Evolutionary conservation across 768 basidiomycete species (phyloP).

Genomic region (Tricholoma sp.): DNA sequence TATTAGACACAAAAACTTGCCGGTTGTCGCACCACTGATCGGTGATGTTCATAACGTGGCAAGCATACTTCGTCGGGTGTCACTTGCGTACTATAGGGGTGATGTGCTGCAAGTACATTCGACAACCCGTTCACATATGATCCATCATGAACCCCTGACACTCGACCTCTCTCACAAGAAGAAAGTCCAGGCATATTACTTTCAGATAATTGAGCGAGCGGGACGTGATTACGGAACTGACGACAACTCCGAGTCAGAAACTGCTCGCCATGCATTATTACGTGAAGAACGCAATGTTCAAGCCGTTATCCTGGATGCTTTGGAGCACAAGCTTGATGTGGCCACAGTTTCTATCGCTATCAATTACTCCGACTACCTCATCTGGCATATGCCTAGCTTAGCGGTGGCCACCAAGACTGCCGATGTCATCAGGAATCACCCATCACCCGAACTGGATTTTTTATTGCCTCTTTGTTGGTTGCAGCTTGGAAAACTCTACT

Average conservation of each 20-base stretch:
- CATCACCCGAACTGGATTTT: not conserved
- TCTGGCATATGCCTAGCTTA: not conserved
- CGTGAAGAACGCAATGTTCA: not conserved
- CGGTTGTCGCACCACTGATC: not conserved
- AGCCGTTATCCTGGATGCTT: not conserved
- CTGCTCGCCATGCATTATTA: not conserved
- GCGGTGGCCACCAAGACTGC: not conserved
- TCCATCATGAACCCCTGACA: not conserved
- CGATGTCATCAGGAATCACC: not conserved
- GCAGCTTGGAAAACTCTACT: not conserved
- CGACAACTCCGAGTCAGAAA: not conserved
- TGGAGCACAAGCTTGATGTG: not conserved
- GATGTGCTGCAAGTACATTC: not conserved
- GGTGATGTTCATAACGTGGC: not conserved
- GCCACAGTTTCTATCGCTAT: not conserved
- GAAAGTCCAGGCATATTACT: not conserved
- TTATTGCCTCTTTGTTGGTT: not conserved
- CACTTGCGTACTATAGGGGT: not conserved
- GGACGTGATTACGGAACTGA: not conserved
- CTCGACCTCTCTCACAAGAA: not conserved
- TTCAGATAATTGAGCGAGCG: not conserved
- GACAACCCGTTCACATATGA: not conserved
- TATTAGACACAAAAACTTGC: not conserved
- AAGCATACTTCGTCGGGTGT: not conserved
- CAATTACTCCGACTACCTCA: not conserved